Conservation (phyloP, 2,329 filamentous ascomycete genomes). For the Paecilomyces variotii region DNA sequence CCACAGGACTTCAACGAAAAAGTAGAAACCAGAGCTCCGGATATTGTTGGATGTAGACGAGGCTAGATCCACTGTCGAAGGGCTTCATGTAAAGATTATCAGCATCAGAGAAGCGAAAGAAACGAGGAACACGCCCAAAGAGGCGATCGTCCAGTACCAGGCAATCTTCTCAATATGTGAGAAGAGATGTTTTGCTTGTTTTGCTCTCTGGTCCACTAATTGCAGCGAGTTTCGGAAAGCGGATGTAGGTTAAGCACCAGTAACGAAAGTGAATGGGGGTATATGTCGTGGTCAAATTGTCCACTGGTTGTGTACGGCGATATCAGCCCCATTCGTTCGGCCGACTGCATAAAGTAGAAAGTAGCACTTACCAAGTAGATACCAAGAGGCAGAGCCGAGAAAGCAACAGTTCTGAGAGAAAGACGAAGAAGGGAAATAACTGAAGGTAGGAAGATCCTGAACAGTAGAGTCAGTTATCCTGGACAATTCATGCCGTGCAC, state of each 20-base stretch:
- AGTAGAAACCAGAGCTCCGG: constrained; percentile 24
- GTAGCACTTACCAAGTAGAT: constrained; percentile 21
- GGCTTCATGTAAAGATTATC: constrained; percentile 3
- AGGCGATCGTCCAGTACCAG: constrained; percentile 8
- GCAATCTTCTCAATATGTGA: background rate
- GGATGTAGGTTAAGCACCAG: constrained; percentile 19
- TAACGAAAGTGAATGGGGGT: constrained; percentile 22
- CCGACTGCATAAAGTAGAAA: constrained; percentile 21
- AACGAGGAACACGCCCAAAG: background rate
- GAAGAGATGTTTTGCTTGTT: background rate
- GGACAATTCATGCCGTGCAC: background rate
- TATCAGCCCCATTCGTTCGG: constrained; percentile 11
- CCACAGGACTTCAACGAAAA: constrained; percentile 21
- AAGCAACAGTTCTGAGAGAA: constrained; percentile 7
- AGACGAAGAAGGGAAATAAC: constrained; percentile 10
- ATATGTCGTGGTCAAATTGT: constrained; percentile 27
- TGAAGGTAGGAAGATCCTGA: constrained; percentile 10
- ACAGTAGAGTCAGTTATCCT: constrained; percentile 9
- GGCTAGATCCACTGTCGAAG: background rate
- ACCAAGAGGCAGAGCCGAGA: constrained; percentile 6
- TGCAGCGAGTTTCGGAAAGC: constrained; percentile 18
- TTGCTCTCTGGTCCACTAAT: background rate
- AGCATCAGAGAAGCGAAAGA: too few relatives aligned
- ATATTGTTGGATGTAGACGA: constrained; percentile 9
- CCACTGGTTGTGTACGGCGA: constrained; percentile 29